Evolutionary conservation across 805 yeast genomes (phyloP), one percentile per base, ranked within the genome.

Genomic region (Zygoascus bituminiphila): DNA sequence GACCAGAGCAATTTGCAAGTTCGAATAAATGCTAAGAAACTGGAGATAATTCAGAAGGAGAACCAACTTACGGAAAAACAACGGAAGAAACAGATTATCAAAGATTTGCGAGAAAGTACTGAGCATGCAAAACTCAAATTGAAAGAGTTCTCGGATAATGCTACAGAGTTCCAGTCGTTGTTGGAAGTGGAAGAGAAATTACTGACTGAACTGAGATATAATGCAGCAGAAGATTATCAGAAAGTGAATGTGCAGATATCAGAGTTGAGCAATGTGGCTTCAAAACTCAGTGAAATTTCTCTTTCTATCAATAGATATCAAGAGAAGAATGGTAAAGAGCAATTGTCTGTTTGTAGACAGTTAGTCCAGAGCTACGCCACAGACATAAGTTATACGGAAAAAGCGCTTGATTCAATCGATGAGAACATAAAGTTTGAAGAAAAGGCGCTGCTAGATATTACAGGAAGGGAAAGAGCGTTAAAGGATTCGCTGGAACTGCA

Each of bases 401-500:
- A 47, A n/a, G 44, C 57, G 4, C 44, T 72, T 19, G 44, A 44
- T 0, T 50, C 38, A 2, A 26, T 64, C 5, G 39, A 53, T 14
- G 48, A 51, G 1, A 45, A 42, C 12, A 44, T 68, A 15, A 61
- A 62, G 33, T 60, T 53, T 8, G 63, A 65, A 25, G 78, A 71
- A 46, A 67, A 62, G 45, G 71, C 66, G 43, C 57, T 81, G 1
- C 67, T 66, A n/a, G 83, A 84, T 53, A 75, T 84, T 1, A 73
- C 74, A 26, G 76, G 74, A 46, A 76, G 79, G 44, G 81, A 82
- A 55, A 75, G 87, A 25, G 79, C 78, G 49, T 66, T 87, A 7
- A 68, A 77, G 31, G 81, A 82, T 40, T 86, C 84, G 52, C 57
- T 86, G 29, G 86, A 82, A 51, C 67, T 81, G 12, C 63, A 82